Base-by-base conservation (phyloP, 2,329 filamentous ascomycete species). In the Waltergamsia citrina region DNA sequence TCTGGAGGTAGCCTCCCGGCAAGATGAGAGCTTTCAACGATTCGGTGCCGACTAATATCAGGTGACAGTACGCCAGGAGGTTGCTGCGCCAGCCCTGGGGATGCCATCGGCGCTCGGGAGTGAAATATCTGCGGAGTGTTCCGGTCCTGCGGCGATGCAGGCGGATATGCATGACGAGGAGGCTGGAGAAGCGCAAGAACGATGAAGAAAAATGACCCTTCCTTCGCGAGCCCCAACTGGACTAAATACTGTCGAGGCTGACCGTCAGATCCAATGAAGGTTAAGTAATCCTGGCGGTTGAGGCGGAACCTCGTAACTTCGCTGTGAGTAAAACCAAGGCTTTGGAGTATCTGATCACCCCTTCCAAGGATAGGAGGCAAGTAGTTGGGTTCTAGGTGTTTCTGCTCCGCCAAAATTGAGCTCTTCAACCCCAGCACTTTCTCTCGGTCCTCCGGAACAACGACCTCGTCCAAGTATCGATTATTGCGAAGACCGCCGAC, bases 181-280 rank as follows among this genome's bases (percentile, higher is more conserved):
- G 52, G n/a, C n/a, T n/a, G 48, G 1, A 44, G 56, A 38, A 77
- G 47, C 26, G 66, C 43, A 35, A 78, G 44, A 7, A 77, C 69
- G 27, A 80, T 63, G 42, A 78, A 78, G 49, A 74, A 80, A 38
- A 77, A 73, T 25, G 73, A 74, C 4, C 73, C 70, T 40, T 69
- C 67, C 44, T 76, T 79, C 10, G 67, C 70, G 20, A 80, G 58
- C 1, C 74, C 73, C 24, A 78, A 47, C 2, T 67, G 69, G 20
- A 74, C 56, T 3, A 64, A 55, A 38, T 68, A 65, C 8, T 59
- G 57, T 38, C 72, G 59, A 20, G 59, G 56, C 38, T 71, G 69
- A 14, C 72, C 69, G 33, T 76, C 69, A 3, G 56, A 53, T 3
- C 61, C 56, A 32, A 62, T 52, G 42, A 81, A 78, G 2, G 63